These are phyloP conservation scores for Calocybe gambosa DNA, from an alignment of 1,284 basidiomycete species.

Conservation along the genomic window DNA sequence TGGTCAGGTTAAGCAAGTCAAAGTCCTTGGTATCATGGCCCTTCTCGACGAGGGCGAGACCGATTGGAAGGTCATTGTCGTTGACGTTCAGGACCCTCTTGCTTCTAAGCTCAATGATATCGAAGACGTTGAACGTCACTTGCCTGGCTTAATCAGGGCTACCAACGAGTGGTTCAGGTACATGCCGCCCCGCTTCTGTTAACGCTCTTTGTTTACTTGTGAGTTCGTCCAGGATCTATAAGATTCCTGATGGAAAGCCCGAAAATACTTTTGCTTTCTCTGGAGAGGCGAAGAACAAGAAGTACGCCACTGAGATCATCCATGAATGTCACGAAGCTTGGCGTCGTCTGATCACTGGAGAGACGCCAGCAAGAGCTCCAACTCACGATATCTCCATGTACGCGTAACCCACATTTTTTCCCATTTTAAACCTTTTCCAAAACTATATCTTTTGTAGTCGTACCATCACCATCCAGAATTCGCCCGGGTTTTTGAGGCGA, in stretches of 20 bases:
- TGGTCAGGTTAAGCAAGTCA: conserved; percentile 99
- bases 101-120: conserved; percentile 98
- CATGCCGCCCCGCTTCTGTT: conserved; percentile 12
- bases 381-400: conserved; percentile 79
- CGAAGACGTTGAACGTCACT: conserved; percentile 98
- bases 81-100: conserved; percentile 95
- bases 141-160: conserved; percentile 92
- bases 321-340: conserved; percentile 99
- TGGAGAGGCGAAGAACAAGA: conserved; percentile 99
- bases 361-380: conserved; percentile 65
- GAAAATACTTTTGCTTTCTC: conserved; percentile 99
- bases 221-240: conserved; percentile 75
- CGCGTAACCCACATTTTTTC: conserved; percentile 24
- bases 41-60: conserved; percentile 97
- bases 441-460: conserved; percentile 36
- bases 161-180: conserved; percentile 97
- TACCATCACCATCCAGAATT: conserved; percentile 68
- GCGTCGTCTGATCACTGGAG: conserved; percentile 88
- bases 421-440: conserved; percentile 4
- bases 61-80: conserved; percentile 98
- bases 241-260: conserved; percentile 97
- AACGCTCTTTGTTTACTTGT: conserved; percentile 6
- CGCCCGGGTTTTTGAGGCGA: conserved; percentile 62
- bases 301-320: conserved; percentile 98
- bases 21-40: conserved; percentile 99